phyloP scores from a whole-genome alignment of 2,329 filamentous ascomycete genomes.

The Acephala macrosclerotiorum region DNA sequence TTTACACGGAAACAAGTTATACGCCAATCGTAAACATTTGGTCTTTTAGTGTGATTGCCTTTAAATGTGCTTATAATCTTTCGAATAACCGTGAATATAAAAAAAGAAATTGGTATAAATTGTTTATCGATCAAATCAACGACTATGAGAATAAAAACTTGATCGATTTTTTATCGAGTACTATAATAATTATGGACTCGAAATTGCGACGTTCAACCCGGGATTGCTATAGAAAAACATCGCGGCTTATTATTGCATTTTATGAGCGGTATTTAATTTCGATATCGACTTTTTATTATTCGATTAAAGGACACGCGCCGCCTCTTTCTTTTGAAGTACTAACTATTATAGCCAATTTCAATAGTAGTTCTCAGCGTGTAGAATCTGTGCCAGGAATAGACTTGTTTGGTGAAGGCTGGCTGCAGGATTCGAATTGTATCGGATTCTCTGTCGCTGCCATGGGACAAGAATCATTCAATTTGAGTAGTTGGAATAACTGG shows the following conservation, averaged over 20 bases:
- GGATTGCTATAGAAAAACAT: slow-evolving; percentile 1
- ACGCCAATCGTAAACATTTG: slow-evolving; percentile 91
- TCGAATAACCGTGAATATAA: background rate
- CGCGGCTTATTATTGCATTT: background rate
- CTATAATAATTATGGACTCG: slow-evolving; percentile 8
- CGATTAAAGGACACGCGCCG: background rate
- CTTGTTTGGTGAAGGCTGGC: background rate
- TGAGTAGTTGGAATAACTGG: no score
- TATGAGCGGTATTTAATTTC: slow-evolving; percentile 1
- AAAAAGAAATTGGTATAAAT: slow-evolving; percentile 5
- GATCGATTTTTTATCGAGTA: slow-evolving; percentile 3
- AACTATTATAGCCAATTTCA: background rate
- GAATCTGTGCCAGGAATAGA: slow-evolving; percentile 2
- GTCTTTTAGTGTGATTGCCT: slow-evolving; percentile 62
- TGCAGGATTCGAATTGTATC: slow-evolving; percentile 12
- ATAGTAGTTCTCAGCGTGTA: background rate
- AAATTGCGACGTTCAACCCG: background rate
- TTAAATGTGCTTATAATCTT: slow-evolving; percentile 72
- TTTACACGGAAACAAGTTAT: slow-evolving; percentile 66
- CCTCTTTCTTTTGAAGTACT: background rate
- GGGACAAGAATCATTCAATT: background rate
- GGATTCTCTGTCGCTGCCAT: slow-evolving; percentile 11
- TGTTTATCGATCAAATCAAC: slow-evolving; percentile 4
- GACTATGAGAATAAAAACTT: slow-evolving; percentile 3
- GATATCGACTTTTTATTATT: background rate